Conservation (phyloP, 768 basidiomycete genomes). For the Dioszegia crocea region DNA sequence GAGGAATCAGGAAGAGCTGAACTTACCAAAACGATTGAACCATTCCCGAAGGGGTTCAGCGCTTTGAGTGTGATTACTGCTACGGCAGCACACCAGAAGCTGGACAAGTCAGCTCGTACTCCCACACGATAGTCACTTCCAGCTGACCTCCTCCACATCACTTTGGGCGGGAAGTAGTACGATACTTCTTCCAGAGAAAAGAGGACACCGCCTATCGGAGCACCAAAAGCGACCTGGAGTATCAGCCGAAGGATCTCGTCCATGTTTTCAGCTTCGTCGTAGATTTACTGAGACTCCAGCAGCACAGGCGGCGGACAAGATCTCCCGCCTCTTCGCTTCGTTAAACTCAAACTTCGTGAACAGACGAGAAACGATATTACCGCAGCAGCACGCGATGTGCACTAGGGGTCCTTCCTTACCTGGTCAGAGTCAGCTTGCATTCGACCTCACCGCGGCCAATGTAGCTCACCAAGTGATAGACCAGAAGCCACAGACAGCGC, state of each 20-base stretch:
- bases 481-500: slow-evolving; percentile 90
- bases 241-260: background rate
- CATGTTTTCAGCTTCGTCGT: background rate
- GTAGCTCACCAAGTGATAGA: slow-evolving; percentile 67
- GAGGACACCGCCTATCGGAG: slow-evolving; percentile 66
- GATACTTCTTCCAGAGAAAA: slow-evolving; percentile 83
- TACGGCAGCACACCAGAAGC: slow-evolving; percentile 83
- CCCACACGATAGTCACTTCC: background rate
- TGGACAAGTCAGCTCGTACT: slow-evolving; percentile 35
- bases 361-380: slow-evolving; percentile 84
- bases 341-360: slow-evolving; percentile 89
- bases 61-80: slow-evolving; percentile 74
- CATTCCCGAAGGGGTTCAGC: slow-evolving; percentile 91
- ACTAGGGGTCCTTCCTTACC: slow-evolving; percentile 89
- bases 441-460: too few relatives aligned
- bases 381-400: slow-evolving; percentile 86
- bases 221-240: slow-evolving; percentile 76
- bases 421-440: too few relatives aligned
- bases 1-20: too few relatives aligned
- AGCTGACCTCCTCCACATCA: slow-evolving; percentile 84
- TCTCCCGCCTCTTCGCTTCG: slow-evolving; percentile 91
- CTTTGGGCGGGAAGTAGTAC: slow-evolving; percentile 92
- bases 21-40: slow-evolving; percentile 74
- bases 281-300: slow-evolving; percentile 74
- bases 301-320: slow-evolving; percentile 90